These are phyloP conservation scores for Circinella minor DNA, from an alignment of 371 early-diverging fungal genomes.

Conservation along the genomic window DNA sequence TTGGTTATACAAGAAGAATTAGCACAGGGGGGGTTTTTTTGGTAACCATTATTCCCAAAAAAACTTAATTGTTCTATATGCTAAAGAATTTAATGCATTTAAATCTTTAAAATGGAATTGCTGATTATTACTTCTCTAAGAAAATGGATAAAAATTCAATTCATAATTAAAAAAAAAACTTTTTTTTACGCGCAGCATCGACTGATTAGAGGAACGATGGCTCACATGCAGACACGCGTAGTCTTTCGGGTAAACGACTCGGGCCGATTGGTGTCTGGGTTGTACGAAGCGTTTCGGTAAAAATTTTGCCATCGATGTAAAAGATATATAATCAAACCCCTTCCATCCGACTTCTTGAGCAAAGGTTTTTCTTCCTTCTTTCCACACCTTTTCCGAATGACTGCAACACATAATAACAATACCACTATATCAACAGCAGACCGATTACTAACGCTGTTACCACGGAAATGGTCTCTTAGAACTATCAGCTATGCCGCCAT, in stretches of 20 bases:
- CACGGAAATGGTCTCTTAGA: slow-evolving; percentile 7
- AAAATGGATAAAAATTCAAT: too few relatives aligned
- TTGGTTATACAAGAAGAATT: too few relatives aligned
- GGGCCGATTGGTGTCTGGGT: slow-evolving; percentile 7
- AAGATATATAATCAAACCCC: slow-evolving; percentile 9
- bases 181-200: not conserved
- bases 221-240: slow-evolving; percentile 16
- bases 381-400: not conserved
- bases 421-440: not conserved
- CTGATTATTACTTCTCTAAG: too few relatives aligned
- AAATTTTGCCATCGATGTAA: slow-evolving; percentile 5
- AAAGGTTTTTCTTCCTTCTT: not conserved
- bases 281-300: slow-evolving; percentile 8
- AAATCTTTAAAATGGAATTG: too few relatives aligned
- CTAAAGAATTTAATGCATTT: too few relatives aligned
- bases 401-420: not conserved
- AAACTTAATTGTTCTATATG: too few relatives aligned
- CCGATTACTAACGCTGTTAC: slow-evolving; percentile 2
- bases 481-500: slow-evolving; percentile 20
- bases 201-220: not conserved
- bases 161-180: too few relatives aligned
- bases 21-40: too few relatives aligned
- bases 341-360: not conserved
- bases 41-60: too few relatives aligned
- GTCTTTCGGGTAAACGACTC: slow-evolving; percentile 15